A percentile compares a stretch with the other conserved stretches of the same genome.
phyloP scores from a whole-genome alignment of 176 grass and related monocot genomes.

The Juncus inflexus region DNA sequence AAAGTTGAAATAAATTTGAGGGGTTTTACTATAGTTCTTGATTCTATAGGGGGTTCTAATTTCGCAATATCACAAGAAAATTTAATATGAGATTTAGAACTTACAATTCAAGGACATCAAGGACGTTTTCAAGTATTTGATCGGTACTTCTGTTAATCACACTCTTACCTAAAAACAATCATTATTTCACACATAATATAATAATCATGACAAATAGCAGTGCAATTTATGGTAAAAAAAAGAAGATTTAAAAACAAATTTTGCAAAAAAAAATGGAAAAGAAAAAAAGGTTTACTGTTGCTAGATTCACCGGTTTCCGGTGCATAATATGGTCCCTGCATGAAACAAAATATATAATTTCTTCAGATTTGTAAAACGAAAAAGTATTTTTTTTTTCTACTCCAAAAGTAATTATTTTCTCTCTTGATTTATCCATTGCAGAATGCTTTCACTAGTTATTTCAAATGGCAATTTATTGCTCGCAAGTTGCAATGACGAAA shows the following conservation, averaged over 20 bases:
- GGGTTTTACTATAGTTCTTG: no score
- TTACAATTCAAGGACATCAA: constrained; percentile 39
- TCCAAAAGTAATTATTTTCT: no score
- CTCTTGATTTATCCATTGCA: no score
- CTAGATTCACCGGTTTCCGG: constrained; percentile 5
- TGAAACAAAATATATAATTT: background rate
- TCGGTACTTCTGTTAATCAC: background rate
- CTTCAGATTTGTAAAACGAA: no score
- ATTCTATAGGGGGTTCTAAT: no score
- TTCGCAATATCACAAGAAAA: background rate
- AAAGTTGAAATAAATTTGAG: no score
- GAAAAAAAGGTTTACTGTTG: constrained; percentile 2
- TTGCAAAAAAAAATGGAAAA: background rate
- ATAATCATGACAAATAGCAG: background rate
- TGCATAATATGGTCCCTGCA: constrained; percentile 17
- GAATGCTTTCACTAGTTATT: no score
- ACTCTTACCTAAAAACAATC: constrained; percentile 10
- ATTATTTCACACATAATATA: background rate
- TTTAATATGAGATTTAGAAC: constrained; percentile 9
- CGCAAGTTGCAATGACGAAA: background rate
- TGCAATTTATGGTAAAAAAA: background rate
- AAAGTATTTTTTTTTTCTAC: no score
- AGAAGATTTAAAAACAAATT: no score
- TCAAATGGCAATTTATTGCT: no score
- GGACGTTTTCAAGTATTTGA: constrained; percentile 29